Evolutionary conservation across 2,329 filamentous ascomycete genomes (phyloP).

Genomic region (Phyllosticta citriasiana): DNA sequence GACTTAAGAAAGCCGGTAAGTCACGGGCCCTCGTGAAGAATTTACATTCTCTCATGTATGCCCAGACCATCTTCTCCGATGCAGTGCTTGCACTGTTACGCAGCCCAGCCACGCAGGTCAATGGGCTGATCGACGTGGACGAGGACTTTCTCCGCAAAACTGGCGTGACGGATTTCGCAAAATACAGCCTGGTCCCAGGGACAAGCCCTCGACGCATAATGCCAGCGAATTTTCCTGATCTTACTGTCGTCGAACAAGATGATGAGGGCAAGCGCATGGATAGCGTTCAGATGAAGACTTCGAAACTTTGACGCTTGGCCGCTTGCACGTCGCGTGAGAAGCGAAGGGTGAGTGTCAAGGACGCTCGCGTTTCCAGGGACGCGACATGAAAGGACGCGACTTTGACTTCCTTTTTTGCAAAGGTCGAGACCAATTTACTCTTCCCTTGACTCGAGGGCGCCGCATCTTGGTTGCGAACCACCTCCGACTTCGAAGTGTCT

Average conservation of each 20-base stretch:
- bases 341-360: background rate
- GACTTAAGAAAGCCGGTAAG: conserved; percentile 54
- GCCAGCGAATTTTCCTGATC: conserved; percentile 57
- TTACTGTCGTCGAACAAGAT: conserved; percentile 66
- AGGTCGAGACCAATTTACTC: background rate
- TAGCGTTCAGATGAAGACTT: conserved; percentile 37
- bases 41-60: background rate
- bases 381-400: background rate
- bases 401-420: background rate
- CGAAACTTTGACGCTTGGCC: conserved; percentile 11
- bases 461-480: background rate
- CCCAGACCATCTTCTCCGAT: conserved; percentile 62
- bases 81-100: conserved; percentile 63
- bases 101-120: conserved; percentile 51
- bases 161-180: conserved; percentile 59
- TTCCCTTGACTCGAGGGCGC: background rate
- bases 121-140: conserved; percentile 63
- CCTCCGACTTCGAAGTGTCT: background rate
- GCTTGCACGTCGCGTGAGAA: background rate
- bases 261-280: conserved; percentile 67
- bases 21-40: background rate
- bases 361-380: background rate
- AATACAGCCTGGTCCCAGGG: conserved; percentile 61
- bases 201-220: conserved; percentile 63
- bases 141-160: conserved; percentile 67